phyloP scores from a whole-genome alignment of 768 basidiomycete species.

The Rossbeevera mucosa region DNA sequence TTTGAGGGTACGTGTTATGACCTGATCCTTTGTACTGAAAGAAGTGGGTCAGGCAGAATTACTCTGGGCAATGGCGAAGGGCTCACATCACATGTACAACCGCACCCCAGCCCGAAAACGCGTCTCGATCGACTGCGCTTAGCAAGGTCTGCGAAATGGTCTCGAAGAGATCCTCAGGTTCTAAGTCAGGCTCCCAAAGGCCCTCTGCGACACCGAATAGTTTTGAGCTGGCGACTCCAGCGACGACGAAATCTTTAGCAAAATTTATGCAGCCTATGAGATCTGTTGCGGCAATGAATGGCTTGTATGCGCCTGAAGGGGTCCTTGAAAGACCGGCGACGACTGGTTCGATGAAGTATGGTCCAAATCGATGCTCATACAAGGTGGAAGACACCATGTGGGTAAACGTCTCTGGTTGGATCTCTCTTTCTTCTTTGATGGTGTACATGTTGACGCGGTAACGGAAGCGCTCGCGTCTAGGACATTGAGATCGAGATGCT shows the following conservation, averaged over 20 bases:
- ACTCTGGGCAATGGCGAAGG: constrained; percentile 1
- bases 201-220: constrained; percentile 97
- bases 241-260: constrained; percentile 95
- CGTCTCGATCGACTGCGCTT: constrained; percentile 94
- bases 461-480: constrained; percentile 83
- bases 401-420: constrained; percentile 93
- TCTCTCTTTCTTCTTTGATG: constrained; percentile 97
- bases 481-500: constrained; percentile 3
- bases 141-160: constrained; percentile 94
- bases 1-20: constrained; percentile 83
- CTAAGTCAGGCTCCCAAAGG: constrained; percentile 96
- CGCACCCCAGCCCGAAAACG: constrained; percentile 95
- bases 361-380: constrained; percentile 93
- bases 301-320: constrained; percentile 67
- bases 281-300: constrained; percentile 95
- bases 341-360: constrained; percentile 95
- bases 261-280: constrained; percentile 91
- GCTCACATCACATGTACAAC: constrained; percentile 93
- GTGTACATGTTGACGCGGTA: constrained; percentile 98
- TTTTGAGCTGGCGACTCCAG: constrained; percentile 89
- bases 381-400: constrained; percentile 93
- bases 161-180: constrained; percentile 95
- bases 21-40: constrained; percentile 62
- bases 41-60: constrained; percentile 6
- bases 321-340: constrained; percentile 84